phyloP scores from a whole-genome alignment of 768 basidiomycete species.

The Chalciporus chontae region DNA sequence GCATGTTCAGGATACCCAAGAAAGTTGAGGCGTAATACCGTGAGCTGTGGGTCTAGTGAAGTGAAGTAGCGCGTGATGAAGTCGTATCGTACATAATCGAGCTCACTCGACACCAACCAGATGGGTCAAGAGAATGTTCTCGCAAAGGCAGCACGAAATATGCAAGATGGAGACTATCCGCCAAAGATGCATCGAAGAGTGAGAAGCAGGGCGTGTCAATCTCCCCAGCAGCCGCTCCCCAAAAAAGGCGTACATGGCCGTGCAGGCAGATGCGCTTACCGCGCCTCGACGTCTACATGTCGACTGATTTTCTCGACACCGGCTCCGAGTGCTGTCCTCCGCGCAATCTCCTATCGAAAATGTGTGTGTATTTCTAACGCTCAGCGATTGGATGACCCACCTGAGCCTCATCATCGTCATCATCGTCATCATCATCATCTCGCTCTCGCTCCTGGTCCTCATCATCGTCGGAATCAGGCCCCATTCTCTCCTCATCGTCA shows the following conservation, averaged over 20 bases:
- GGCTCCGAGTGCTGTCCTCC: constrained; percentile 33
- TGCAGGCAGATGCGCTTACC: constrained; percentile 6
- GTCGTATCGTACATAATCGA: neutral
- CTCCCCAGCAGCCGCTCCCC: constrained; percentile 1
- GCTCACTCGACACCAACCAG: neutral
- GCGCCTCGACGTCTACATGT: constrained; percentile 24
- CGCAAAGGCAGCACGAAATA: neutral
- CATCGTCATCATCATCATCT: constrained; percentile 18
- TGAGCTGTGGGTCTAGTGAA: neutral
- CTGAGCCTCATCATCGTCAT: constrained; percentile 17
- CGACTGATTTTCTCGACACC: constrained; percentile 36
- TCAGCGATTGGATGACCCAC: constrained; percentile 7
- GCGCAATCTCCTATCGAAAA: constrained; percentile 18
- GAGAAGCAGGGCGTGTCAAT: constrained; percentile 4
- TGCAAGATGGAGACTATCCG: neutral
- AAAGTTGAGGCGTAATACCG: too few species aligned
- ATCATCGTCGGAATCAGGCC: constrained; percentile 9
- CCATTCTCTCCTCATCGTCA: constrained; percentile 11
- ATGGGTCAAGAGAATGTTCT: neutral
- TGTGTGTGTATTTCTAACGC: constrained; percentile 2
- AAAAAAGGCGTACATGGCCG: neutral
- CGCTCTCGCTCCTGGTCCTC: neutral
- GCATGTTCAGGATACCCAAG: neutral
- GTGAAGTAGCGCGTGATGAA: neutral
- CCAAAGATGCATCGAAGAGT: constrained; percentile 9